Base-by-base conservation (phyloP, 495 filamentous ascomycete species). In the Penicillium dipodomyicola region DNA sequence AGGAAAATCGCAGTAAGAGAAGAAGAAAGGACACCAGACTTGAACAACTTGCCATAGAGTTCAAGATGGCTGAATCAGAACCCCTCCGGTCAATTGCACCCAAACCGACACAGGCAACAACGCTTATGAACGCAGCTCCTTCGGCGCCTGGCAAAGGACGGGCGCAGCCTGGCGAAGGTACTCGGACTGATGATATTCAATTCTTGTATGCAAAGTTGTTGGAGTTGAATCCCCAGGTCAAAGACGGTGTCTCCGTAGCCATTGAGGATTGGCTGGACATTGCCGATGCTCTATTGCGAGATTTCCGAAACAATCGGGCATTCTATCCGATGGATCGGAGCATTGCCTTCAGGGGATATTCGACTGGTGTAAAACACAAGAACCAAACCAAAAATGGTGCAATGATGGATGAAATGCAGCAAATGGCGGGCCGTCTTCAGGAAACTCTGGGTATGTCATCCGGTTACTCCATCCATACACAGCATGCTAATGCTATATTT, bases 301-400 rank as follows among this genome's bases (percentile, higher is more conserved):
- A 92, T 53, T 97, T 96, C 68, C 80, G 86, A 37, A 81, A 83
- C 11, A 88, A 86, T 54, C 87, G 85, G 56, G 76, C 82, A 6
- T 92, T 96, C 65, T 96, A 92, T 72, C 83, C 87, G 0, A 80
- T 83, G 68, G 84, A 88, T 30, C 87, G 86, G 57, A 85, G 85
- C 58, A 77, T 87, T 49, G 76, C 78, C 46, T 91, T 92, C 57
- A 70, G 87, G 56, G 86, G 88, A 23, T 87, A 87, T 68, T 75
- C 74, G 35, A 78, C 65, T 20, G 65, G 80, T 65, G 56, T 77
- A 65, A 64, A 81, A 70, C 65, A 73, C 60, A 69, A 73, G 32
- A 74, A 76, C 12, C 70, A 65, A 47, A 40, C 52, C 20, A 69
- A 67, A 53, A 57, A 55, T 19, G 46, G 46, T 8, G 65, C 58